These are phyloP conservation scores for Malassezia restricta DNA, from an alignment of 1,284 basidiomycete species.

Conservation along the genomic window DNA sequence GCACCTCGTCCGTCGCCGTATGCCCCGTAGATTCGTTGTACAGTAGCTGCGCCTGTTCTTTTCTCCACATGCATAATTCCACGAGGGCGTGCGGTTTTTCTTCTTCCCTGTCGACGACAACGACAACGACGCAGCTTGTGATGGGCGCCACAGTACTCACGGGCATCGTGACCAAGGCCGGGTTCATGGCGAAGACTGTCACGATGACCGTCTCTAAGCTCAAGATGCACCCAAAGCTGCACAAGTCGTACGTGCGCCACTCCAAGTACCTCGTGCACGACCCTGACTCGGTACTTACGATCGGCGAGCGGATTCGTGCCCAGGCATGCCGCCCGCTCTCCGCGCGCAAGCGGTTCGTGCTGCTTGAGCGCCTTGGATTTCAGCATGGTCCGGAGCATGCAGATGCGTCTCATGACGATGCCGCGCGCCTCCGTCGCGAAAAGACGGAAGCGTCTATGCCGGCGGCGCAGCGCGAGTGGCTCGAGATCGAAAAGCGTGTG, in stretches of 20 bases:
- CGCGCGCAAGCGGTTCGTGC: conserved; percentile 33
- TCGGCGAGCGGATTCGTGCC: conserved; percentile 37
- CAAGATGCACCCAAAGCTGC: conserved; percentile 32
- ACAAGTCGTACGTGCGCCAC: conserved; percentile 36
- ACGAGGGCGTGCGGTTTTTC: no score
- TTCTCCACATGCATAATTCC: no score
- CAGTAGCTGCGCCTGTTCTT: no score
- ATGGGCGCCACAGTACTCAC: conserved; percentile 17
- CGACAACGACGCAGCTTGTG: no score
- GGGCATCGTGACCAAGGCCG: conserved; percentile 38
- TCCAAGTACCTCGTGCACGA: conserved; percentile 42
- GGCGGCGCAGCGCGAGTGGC: conserved; percentile 33
- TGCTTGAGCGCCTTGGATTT: conserved; percentile 26
- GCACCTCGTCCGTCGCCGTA: no score
- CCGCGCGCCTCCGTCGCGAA: conserved; percentile 20
- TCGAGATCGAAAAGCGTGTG: conserved; percentile 30
- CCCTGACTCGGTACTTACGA: conserved; percentile 21
- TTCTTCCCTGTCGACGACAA: no score
- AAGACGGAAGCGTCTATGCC: conserved; percentile 24
- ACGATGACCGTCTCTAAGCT: conserved; percentile 34
- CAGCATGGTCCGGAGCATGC: background rate
- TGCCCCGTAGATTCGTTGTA: no score
- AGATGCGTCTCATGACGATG: conserved; percentile 2
- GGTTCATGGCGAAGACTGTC: conserved; percentile 41
- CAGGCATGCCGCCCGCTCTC: conserved; percentile 37